Evolutionary conservation across 768 basidiomycete species (phyloP), one percentile per base, ranked within the genome.

Genomic region (Myochromella boudieri): DNA sequence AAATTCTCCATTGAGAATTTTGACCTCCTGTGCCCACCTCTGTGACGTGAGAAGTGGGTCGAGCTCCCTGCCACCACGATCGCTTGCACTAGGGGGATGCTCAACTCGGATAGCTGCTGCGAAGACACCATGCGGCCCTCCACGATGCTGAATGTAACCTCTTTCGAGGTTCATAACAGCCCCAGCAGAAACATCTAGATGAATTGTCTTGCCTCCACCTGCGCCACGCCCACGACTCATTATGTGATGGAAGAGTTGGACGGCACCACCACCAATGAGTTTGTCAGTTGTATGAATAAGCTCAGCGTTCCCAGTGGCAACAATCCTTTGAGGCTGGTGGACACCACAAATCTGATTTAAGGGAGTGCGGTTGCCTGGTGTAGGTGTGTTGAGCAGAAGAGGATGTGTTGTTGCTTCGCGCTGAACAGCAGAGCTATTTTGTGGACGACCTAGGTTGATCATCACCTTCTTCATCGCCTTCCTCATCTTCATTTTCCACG

Each of bases 11-110:
- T 92, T 84, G 18, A 90, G 68, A 25, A 90, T 83, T 59, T 87
- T 90, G 50, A 81, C 82, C 64, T 95, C 94, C 60, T 95, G 93
- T 1, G 79, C 70, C 95, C 95, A 97, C 47, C 95, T 80, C 57
- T 91, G 88, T 24, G 85, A 61, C 1, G 94, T 95, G 8, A 88
- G 73, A 44, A 91, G 68, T 1, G 93, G 91, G 25, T 88, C 84
- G 39, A 92, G 84, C 36, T 82, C 83, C 28, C 81, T 82, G 31
- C 68, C 75, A 50, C 82, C 80, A 49, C 67, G 68, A 37, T 65
- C 61, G 22, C 62, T 62, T 29, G 62, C 59, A 6, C 78, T 57
- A 45, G 74, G 53, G 27, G 68, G 75, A 43, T 82, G 71, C 57
- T 89, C 89, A 20, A 85, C 72, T 29, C 85, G 79, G 18, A 83